Evolutionary conservation across 306 rosid genomes (phyloP), one percentile per base, ranked within the genome.

Genomic region (Rosa chinensis): DNA sequence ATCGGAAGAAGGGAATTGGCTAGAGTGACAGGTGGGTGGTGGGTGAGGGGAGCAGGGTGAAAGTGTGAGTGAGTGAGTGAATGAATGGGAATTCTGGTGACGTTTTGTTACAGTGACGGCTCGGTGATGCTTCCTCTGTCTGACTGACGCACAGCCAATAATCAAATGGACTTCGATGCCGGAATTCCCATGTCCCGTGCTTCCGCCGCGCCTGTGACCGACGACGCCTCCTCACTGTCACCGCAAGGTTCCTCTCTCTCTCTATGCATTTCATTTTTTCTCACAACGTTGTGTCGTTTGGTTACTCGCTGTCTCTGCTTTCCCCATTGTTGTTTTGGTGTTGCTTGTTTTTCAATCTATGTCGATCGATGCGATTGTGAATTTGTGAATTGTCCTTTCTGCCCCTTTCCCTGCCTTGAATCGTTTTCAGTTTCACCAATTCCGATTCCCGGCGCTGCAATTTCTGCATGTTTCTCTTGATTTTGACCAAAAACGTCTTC

Each of bases 81-180:
- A 79, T 50, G 81, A 78, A 89, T 85, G 94, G 86, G 86, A 79
- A 71, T 85, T 81, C 82, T 40, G 75, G 72, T 73, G 82, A 72
- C 66, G 59, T 53, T 10, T 78, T 66, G 76, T 72, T 85, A 63
- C 77, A 74, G 76, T 84, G 84, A 49, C 81, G 64, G 48, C 69
- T 69, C 77, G 83, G 61, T 78, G 81, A 64, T 58, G 73, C 20
- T n/a, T 28, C 21, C 23, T 0, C 66, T 47, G 42, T 17, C 61
- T 25, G 59, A 72, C 62, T 39, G 32, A 50, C 76, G 35, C 20
- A n/a, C 66, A 49, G 25, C 69, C 75, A 49, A 63, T 49, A 17
- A 53, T 63, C 73, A 91, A 32, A 32, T 93, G 98, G 98, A 91
- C 81, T 91, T 87, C 89, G 93, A 93, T 83, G 90, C 90, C 77